Base-by-base conservation (phyloP, 2,329 filamentous ascomycete species). In the Cercospora citrullina region DNA sequence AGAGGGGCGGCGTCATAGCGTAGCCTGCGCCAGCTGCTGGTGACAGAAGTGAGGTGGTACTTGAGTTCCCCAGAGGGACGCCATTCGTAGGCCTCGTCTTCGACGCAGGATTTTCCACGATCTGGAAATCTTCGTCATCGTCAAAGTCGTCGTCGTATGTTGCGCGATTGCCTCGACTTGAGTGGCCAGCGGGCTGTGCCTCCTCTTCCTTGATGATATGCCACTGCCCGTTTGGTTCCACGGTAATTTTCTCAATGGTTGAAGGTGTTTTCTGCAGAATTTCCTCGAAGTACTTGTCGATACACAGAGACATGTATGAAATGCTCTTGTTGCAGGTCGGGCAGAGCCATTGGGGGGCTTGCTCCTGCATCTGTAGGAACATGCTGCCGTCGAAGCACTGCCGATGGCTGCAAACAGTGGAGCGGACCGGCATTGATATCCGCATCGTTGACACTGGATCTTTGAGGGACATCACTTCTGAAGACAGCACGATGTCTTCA, bases 291-390 rank as follows among this genome's bases (percentile, higher is more conserved):
- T 96, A 97, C 75, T 95, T 91, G 73, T 99, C 95, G 31, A 98
- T 88, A 10, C 92, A 93, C 26, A 99, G 82, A 59, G 87, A 89
- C 61, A 94, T 91, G 78, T 92, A 99, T 0, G 89, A 88, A 1
- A 93, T 90, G 0, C 87, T 81, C 76, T 94, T 96, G 79, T 90
- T 94, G 82, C 95, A 99, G 23, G 97, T 90, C 0, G 95, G 95
- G 75, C 95, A 99, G n/a, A 89, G 85, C 95, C 95, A 99, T 18
- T 95, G 96, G 0, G 95, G 95, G 0, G 93, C 94, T 82, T 99
- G 95, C 78, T 98, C 93, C 78, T 98, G 94, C 30, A 99, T 82
- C 74, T 97, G 92, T 21, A 99, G 85, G 77, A 97, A 99, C 1
- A 93, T 96, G 3, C 88, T 90, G 3, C 91, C 94, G 78, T 99